phyloP scores from a whole-genome alignment of 2,329 filamentous ascomycete species.

The Didymella sp. region DNA sequence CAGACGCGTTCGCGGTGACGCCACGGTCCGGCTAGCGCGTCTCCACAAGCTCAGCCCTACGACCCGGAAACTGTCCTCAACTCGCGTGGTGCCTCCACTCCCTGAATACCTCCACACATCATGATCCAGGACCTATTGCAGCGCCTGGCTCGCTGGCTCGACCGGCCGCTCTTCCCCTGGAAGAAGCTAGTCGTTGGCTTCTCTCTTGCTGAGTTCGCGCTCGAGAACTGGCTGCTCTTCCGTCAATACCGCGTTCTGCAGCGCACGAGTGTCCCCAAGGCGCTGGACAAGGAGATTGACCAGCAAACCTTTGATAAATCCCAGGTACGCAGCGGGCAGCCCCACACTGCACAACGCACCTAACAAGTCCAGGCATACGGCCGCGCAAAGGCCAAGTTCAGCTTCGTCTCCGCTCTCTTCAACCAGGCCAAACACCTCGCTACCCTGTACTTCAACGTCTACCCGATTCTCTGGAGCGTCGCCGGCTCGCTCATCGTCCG shows the following conservation, averaged over 20 bases:
- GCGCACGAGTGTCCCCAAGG: slow-evolving; percentile 79
- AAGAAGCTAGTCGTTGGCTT: slow-evolving; percentile 96
- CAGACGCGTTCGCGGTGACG: slow-evolving; percentile 9
- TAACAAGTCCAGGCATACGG: slow-evolving; percentile 71
- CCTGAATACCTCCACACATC: slow-evolving; percentile 15
- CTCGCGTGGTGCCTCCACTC: slow-evolving; percentile 21
- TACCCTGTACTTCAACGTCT: slow-evolving; percentile 88
- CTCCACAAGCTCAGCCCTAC: slow-evolving; percentile 25
- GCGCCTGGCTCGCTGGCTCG: slow-evolving; percentile 82
- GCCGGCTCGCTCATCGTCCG: slow-evolving; percentile 76
- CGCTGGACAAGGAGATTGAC: slow-evolving; percentile 85
- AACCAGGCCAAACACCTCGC: slow-evolving; percentile 86
- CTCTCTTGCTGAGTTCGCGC: slow-evolving; percentile 85
- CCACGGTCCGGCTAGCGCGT: slow-evolving; percentile 8
- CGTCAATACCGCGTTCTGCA: slow-evolving; percentile 90
- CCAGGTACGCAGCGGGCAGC: slow-evolving; percentile 62
- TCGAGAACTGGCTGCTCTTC: slow-evolving; percentile 87
- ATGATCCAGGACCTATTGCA: slow-evolving; percentile 53
- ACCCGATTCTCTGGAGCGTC: slow-evolving; percentile 87
- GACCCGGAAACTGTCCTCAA: slow-evolving; percentile 33
- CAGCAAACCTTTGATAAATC: slow-evolving; percentile 93
- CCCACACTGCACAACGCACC: neutral
- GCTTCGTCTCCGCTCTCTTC: slow-evolving; percentile 80
- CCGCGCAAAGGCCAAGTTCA: slow-evolving; percentile 91
- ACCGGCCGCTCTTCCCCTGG: slow-evolving; percentile 94